A percentile compares a stretch with the other conserved stretches of the same genome.
phyloP scores from a whole-genome alignment of 2,329 filamentous ascomycete species.

The Paraphoma chrysanthemicola region DNA sequence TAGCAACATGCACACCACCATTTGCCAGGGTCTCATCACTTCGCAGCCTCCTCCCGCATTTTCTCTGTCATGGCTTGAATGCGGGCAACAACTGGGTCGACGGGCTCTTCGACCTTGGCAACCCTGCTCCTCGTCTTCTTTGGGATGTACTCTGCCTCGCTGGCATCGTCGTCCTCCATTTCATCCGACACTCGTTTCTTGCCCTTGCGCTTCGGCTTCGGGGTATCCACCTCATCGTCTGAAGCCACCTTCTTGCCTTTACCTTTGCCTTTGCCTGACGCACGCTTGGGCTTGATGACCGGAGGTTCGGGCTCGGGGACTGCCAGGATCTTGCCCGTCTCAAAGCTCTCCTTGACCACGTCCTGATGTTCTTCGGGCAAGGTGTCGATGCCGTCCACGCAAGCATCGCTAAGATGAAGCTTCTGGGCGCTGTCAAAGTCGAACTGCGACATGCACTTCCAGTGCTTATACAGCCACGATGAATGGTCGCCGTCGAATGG shows the following conservation, averaged over 20 bases:
- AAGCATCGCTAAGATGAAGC: conserved; percentile 57
- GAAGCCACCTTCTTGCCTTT: background rate
- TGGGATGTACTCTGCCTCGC: conserved; percentile 15
- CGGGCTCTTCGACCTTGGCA: background rate
- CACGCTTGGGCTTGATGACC: background rate
- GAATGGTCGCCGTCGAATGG: conserved; percentile 53
- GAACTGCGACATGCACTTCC: conserved; percentile 83
- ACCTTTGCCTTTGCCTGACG: background rate
- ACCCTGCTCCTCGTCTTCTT: conserved; percentile 21
- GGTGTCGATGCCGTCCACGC: conserved; percentile 79
- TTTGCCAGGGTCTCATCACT: no score
- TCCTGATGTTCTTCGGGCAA: conserved; percentile 70
- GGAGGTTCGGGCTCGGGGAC: conserved; percentile 19
- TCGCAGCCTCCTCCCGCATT: background rate
- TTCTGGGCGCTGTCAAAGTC: conserved; percentile 70
- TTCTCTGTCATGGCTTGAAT: conserved; percentile 1
- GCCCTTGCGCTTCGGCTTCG: conserved; percentile 9
- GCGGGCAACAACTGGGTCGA: background rate
- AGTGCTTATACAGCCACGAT: conserved; percentile 80
- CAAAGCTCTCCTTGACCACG: conserved; percentile 73
- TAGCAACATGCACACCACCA: no score
- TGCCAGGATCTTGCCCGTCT: conserved; percentile 77
- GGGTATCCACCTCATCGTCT: background rate
- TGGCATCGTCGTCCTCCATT: background rate
- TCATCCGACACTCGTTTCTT: conserved; percentile 10